phyloP scores from a whole-genome alignment of 495 filamentous ascomycete genomes.

The Penicillium goetzii region DNA sequence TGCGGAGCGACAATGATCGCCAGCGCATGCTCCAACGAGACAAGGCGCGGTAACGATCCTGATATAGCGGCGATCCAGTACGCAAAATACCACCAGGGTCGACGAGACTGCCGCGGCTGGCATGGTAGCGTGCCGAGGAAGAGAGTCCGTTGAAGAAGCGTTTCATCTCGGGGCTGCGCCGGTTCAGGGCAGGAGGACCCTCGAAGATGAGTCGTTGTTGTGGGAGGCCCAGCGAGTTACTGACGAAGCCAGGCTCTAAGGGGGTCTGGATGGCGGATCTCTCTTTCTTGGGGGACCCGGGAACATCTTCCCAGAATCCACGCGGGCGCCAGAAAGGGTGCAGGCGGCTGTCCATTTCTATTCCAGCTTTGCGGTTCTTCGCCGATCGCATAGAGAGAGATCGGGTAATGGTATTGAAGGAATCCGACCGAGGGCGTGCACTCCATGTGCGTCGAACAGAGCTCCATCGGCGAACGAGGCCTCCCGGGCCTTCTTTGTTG shows the following conservation, averaged over 20 bases:
- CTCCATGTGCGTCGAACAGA: conserved; percentile 62
- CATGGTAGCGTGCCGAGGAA: conserved; percentile 24
- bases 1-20: conserved; percentile 57
- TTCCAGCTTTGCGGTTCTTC: conserved; percentile 48
- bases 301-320: conserved; percentile 67
- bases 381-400: conserved; percentile 51
- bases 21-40: conserved; percentile 53
- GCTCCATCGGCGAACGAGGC: conserved; percentile 51
- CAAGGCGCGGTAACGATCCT: conserved; percentile 46
- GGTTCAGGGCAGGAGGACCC: conserved; percentile 40
- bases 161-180: conserved; percentile 45
- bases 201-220: conserved; percentile 56
- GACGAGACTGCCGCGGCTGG: conserved; percentile 40
- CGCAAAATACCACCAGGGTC: conserved; percentile 35
- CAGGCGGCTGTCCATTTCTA: conserved; percentile 58
- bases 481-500: conserved; percentile 39
- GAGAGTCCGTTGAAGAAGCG: conserved; percentile 30
- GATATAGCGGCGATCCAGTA: conserved; percentile 38
- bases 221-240: conserved; percentile 57
- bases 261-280: conserved; percentile 13
- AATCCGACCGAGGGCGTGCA: conserved; percentile 61
- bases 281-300: conserved; percentile 40
- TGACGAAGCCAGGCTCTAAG: conserved; percentile 42
- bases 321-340: conserved; percentile 84
- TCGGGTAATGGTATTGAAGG: conserved; percentile 42